These are phyloP conservation scores for Phytophthora fragariae DNA, from an alignment of 352 stramenopile genomes.

Conservation along the genomic window DNA sequence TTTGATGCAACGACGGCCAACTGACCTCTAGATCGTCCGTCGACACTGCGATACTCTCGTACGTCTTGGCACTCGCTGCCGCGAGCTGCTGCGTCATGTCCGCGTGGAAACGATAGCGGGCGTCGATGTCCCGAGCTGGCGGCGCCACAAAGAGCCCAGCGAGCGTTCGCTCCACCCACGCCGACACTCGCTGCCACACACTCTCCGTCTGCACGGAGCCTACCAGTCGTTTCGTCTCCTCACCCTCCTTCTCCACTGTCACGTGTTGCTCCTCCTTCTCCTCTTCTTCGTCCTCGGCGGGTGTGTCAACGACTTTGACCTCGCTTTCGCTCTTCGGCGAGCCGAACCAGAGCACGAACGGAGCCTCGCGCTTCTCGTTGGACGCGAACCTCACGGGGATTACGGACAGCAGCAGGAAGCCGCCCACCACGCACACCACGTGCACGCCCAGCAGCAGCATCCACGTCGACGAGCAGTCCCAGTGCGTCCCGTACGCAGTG, in stretches of 20 bases:
- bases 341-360: conserved; percentile 49
- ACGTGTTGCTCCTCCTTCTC: neutral
- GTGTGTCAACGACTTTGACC: neutral
- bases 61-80: conserved; percentile 38
- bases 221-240: neutral
- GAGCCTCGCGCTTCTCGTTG: conserved; percentile 30
- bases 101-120: conserved; percentile 40
- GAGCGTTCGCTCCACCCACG: conserved; percentile 5
- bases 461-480: conserved; percentile 57
- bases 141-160: conserved; percentile 3
- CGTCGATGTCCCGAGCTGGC: conserved; percentile 12
- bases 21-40: conserved; percentile 35
- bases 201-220: conserved; percentile 6
- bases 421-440: conserved; percentile 33
- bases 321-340: conserved; percentile 16
- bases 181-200: conserved; percentile 5
- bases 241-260: neutral
- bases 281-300: neutral
- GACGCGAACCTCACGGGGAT: conserved; percentile 45
- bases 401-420: conserved; percentile 52
- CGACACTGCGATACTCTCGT: conserved; percentile 58
- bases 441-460: conserved; percentile 49
- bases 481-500: conserved; percentile 68
- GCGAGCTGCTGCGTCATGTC: conserved; percentile 39
- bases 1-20: neutral